Base-by-base conservation (phyloP, 306 rosid species). In the Cicer arietinum region DNA sequence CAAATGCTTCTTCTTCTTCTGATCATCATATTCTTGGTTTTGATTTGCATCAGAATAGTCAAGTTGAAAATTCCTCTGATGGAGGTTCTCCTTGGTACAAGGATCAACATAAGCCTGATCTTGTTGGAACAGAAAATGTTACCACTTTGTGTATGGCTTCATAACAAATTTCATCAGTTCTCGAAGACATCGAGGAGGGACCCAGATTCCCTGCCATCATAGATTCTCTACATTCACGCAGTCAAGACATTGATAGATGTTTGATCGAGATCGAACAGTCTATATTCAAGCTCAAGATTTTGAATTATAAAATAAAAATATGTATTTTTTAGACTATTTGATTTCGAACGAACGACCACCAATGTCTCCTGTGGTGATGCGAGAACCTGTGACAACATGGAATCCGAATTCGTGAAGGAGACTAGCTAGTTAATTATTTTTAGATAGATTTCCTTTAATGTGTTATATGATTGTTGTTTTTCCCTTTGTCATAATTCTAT, bases 21-120 rank as follows among this genome's bases (percentile, higher is more conserved):
- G 50, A 41, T 41, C 9, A 45, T 6, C 89, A 88, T 39, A 47
- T 47, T 47, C 57, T 88, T 6, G 89, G 83, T 46, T 88, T 90
- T 14, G 85, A 82, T 30, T 73, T 77, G 61, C 87, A 74, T 45
- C 87, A 42, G 17, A 84, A 81, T 58, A 84, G 87, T 79, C 91
- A 94, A 12, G 14, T 74, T 20, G 96, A 88, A 72, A 90, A 89
- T 69, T 83, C 85, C 51, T 87, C 95, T 10, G 96, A 90, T 71
- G 92, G 87, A 84, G 94, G 96, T 65, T 89, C 96, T 79, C 89
- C 88, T 46, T 84, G 89, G 88, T 84, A 81, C 78, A 84, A 84
- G 70, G 90, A 86, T 69, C 86, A 83, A 64, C 86, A 76, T 10
- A 84, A 85, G 61, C 45, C 81, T 35, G 85, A 84, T 82, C 80